A percentile compares a stretch with the other conserved stretches of the same genome.
Evolutionary conservation across 805 yeast species (phyloP).

Genomic region (Wickerhamiella nectarea): DNA sequence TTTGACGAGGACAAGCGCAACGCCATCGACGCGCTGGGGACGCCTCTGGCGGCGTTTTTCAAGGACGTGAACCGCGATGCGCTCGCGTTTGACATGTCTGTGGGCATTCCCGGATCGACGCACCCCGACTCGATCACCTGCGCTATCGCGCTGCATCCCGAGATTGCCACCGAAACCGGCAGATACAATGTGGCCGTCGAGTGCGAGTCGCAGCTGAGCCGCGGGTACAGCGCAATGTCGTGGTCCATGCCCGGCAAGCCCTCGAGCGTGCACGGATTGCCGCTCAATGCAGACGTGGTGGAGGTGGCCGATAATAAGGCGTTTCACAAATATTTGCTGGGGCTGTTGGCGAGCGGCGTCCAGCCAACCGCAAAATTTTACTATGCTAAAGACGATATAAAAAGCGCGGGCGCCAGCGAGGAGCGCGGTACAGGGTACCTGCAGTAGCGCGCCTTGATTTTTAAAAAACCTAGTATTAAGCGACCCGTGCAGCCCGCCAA

Average conservation of each 20-base stretch:
- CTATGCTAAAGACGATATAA: neutral
- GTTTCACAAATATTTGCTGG: slow-evolving; percentile 1
- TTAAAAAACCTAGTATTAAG: too few relatives aligned
- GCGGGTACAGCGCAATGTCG: slow-evolving; percentile 9
- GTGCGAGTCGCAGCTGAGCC: slow-evolving; percentile 2
- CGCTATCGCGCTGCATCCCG: slow-evolving; percentile 9
- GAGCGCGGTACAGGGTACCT: neutral
- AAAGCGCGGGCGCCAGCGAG: neutral
- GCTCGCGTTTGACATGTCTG: slow-evolving; percentile 6
- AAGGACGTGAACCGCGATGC: slow-evolving; percentile 8
- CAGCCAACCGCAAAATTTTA: neutral
- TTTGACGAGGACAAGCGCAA: slow-evolving; percentile 3
- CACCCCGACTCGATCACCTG: slow-evolving; percentile 9
- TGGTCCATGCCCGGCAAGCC: slow-evolving; percentile 7
- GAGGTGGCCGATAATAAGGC: slow-evolving; percentile 7
- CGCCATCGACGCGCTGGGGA: slow-evolving; percentile 2
- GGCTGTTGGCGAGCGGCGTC: neutral
- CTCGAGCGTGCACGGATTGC: slow-evolving; percentile 3
- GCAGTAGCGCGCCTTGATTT: neutral
- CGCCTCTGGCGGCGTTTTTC: slow-evolving; percentile 1
- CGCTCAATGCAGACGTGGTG: slow-evolving; percentile 3
- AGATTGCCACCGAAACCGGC: neutral
- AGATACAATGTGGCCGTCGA: slow-evolving; percentile 6
- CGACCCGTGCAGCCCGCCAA: neutral
- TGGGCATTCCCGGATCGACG: slow-evolving; percentile 5